These are phyloP conservation scores for Kodamaea suecica DNA, from an alignment of 1,139 yeast species.

Conservation along the genomic window DNA sequence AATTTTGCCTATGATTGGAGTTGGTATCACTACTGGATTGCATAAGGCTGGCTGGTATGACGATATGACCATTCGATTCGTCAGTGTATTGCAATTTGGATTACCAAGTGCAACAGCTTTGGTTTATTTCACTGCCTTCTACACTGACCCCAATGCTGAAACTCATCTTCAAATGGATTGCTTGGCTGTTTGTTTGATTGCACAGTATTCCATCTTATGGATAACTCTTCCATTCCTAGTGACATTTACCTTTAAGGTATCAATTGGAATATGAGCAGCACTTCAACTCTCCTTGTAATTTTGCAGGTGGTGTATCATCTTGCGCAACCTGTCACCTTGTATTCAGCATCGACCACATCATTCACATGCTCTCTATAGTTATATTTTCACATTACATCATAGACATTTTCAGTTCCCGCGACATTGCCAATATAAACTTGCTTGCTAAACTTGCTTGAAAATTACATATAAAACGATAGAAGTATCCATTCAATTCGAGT, in stretches of 20 bases:
- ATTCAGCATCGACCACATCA: too few species aligned
- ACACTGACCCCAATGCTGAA: conserved; percentile 60
- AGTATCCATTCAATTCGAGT: too few species aligned
- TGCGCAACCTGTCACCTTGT: too few species aligned
- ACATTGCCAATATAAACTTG: too few species aligned
- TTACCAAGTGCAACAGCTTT: conserved; percentile 85
- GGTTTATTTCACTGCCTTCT: conserved; percentile 80
- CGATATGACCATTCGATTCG: conserved; percentile 55
- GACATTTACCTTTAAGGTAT: conserved; percentile 50
- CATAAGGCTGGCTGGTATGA: conserved; percentile 47
- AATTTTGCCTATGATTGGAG: conserved; percentile 44
- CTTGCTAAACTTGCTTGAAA: too few species aligned
- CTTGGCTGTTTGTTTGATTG: conserved; percentile 67
- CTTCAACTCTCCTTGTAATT: too few species aligned
- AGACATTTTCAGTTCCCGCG: too few species aligned
- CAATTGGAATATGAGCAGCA: conserved; percentile 27
- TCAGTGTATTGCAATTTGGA: conserved; percentile 72
- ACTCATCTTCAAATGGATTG: conserved; percentile 79
- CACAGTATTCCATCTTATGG: conserved; percentile 61
- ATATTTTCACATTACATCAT: too few species aligned
- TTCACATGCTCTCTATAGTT: too few species aligned
- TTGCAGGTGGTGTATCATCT: too few species aligned
- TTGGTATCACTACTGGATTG: conserved; percentile 44
- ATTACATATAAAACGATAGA: too few species aligned
- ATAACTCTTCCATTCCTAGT: conserved; percentile 66